Base-by-base conservation (phyloP, 768 basidiomycete species). In the Boletus rubescentipes region DNA sequence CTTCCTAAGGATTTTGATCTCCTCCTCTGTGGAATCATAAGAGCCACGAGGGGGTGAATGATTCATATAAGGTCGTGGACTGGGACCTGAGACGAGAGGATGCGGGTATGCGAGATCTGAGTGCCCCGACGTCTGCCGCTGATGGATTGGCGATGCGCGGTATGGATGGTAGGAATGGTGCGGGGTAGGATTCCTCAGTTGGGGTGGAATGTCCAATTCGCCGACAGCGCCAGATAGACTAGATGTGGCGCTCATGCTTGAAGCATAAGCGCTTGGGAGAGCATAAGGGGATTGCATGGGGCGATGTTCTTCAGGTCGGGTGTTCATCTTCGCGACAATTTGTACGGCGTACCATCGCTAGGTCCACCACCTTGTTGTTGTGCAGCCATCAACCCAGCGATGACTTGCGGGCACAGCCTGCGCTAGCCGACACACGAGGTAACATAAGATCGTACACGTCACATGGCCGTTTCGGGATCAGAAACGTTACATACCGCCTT, bases 141-240 rank as follows among this genome's bases (percentile, higher is more conserved):
- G 69, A 46, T 61, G 56, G 9, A 69, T 54, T 41, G 54, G 47
- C 21, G 56, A 52, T 11, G 57, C 29, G 41, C 65, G 67, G 46
- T 69, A 66, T 7, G 61, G 69, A 40, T 67, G 63, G 49, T 58
- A 65, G 2, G 63, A 50, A 11, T 60, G 71, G 57, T 49, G 69
- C 54, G 52, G 71, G 60, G 53, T 60, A 55, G 55, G 65, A 58
- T 65, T 72, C 46, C 65, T 55, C 29, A 61, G 62, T 29, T 71
- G 73, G 9, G 72, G 70, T 14, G 72, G 72, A 36, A 77, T 64
- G 67, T 74, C 70, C 26, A 75, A 54, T 46, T 85, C 83, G 46
- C 82, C 84, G 69, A 89, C 81, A 23, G 87, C 85, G 53, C 84
- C 84, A 26, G 80, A 81, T 52, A 89, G 72, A 58, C 75, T 77